These are phyloP conservation scores for Nothophaeocryptopus gaeumannii DNA, from an alignment of 2,329 filamentous ascomycete genomes.

Conservation along the genomic window DNA sequence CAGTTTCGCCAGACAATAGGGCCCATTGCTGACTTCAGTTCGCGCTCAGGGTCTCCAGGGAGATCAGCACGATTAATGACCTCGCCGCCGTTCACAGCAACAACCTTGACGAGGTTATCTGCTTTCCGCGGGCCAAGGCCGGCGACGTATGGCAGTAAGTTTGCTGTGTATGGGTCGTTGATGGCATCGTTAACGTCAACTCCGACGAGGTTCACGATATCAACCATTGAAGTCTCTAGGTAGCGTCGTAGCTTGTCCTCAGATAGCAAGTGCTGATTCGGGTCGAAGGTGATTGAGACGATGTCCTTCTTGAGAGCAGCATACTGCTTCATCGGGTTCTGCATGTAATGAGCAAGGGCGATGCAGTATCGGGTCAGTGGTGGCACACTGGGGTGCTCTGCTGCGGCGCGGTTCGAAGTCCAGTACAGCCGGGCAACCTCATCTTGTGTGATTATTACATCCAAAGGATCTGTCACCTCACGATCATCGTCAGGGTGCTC, in stretches of 20 bases:
- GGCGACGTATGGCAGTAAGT: constrained; percentile 84
- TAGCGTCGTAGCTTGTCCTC: constrained; percentile 82
- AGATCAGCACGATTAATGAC: constrained; percentile 83
- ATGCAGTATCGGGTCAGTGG: constrained; percentile 85
- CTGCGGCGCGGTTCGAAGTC: constrained; percentile 73
- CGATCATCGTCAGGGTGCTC: constrained; percentile 77
- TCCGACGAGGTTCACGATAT: constrained; percentile 95
- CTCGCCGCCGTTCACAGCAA: constrained; percentile 84
- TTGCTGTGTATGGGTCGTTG: constrained; percentile 74
- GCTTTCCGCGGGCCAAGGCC: constrained; percentile 92
- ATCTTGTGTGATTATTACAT: constrained; percentile 90
- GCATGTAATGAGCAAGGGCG: constrained; percentile 83
- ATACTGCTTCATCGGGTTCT: constrained; percentile 95
- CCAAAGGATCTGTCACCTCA: constrained; percentile 73
- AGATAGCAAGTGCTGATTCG: constrained; percentile 82
- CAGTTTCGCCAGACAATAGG: constrained; percentile 95
- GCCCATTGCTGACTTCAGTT: constrained; percentile 66
- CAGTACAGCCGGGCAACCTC: constrained; percentile 97
- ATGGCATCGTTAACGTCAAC: constrained; percentile 94
- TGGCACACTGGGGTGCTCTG: constrained; percentile 77
- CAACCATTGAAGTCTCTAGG: constrained; percentile 94
- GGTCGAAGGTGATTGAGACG: constrained; percentile 80
- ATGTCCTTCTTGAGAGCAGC: constrained; percentile 88
- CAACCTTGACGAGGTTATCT: constrained; percentile 77
- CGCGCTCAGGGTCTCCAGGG: constrained; percentile 74